Conservation (phyloP, 441 rosid species). For the Omphalea diandra region DNA sequence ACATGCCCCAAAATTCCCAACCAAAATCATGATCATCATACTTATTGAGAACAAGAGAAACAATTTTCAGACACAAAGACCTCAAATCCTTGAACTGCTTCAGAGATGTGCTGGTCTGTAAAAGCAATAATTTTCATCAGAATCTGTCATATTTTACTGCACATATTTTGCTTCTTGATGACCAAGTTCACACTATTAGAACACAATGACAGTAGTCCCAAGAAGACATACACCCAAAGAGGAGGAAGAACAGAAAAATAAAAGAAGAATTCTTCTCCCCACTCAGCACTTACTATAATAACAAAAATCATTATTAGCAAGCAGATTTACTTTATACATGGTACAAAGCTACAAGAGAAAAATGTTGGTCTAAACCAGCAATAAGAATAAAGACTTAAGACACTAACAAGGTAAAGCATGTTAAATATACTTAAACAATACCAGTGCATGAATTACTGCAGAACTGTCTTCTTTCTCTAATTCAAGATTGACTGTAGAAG, state of each 20-base stretch:
- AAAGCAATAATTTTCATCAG: slow-evolving; percentile 14
- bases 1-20: slow-evolving; percentile 77
- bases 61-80: slow-evolving; percentile 76
- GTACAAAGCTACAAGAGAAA: not conserved
- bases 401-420: not conserved
- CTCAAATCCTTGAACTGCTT: slow-evolving; percentile 83
- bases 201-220: not conserved
- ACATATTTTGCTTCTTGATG: not conserved
- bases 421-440: slow-evolving; percentile 27
- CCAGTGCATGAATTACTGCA: slow-evolving; percentile 40
- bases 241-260: not conserved
- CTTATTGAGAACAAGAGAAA: slow-evolving; percentile 72
- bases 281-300: not conserved
- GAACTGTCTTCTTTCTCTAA: slow-evolving; percentile 34
- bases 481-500: slow-evolving; percentile 25
- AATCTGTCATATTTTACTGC: not conserved
- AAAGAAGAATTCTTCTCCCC: not conserved
- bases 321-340: not conserved
- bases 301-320: not conserved
- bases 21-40: slow-evolving; percentile 82
- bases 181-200: not conserved
- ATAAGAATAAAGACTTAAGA: not conserved
- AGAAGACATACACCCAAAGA: not conserved
- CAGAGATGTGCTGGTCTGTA: slow-evolving; percentile 54
- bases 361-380: not conserved